A percentile compares a stretch with the other conserved stretches of the same genome.
phyloP scores from a whole-genome alignment of 768 basidiomycete genomes.

The Plicaturopsis crispa region DNA sequence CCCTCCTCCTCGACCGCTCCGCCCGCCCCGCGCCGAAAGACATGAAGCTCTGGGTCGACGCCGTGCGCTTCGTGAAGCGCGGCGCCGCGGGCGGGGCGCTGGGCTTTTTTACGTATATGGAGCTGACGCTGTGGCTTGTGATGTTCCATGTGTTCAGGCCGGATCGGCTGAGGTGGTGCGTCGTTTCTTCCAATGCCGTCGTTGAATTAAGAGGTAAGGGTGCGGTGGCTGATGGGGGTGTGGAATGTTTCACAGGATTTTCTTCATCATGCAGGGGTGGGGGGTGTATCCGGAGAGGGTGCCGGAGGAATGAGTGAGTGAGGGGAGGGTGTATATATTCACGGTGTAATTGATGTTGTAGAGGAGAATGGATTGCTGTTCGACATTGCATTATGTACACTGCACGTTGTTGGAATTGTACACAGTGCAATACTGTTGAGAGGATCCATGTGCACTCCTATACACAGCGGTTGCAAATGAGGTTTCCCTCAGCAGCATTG shows the following conservation, averaged over 20 bases:
- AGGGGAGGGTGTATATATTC: too few species aligned
- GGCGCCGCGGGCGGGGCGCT: conserved; percentile 39
- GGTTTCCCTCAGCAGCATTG: too few species aligned
- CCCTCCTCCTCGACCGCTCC: conserved; percentile 36
- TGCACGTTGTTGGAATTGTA: too few species aligned
- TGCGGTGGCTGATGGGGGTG: too few species aligned
- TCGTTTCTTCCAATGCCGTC: background rate
- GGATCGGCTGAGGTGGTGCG: conserved; percentile 35
- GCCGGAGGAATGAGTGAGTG: too few species aligned
- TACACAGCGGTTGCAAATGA: too few species aligned
- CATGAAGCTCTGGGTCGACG: conserved; percentile 53
- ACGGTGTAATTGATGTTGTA: too few species aligned
- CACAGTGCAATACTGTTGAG: too few species aligned
- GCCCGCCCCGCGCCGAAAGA: conserved; percentile 37
- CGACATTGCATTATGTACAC: too few species aligned
- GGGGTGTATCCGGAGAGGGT: conserved; percentile 23
- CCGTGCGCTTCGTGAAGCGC: conserved; percentile 40
- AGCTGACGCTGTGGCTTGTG: conserved; percentile 37
- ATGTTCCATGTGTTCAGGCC: conserved; percentile 38
- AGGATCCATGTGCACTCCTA: too few species aligned
- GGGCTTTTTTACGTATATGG: conserved; percentile 51
- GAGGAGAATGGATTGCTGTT: too few species aligned
- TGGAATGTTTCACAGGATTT: conserved; percentile 28
- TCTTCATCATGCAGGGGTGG: conserved; percentile 45
- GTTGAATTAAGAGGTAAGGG: background rate